Conservation (phyloP, 495 filamentous ascomycete genomes). For the Glonium stellatum region DNA sequence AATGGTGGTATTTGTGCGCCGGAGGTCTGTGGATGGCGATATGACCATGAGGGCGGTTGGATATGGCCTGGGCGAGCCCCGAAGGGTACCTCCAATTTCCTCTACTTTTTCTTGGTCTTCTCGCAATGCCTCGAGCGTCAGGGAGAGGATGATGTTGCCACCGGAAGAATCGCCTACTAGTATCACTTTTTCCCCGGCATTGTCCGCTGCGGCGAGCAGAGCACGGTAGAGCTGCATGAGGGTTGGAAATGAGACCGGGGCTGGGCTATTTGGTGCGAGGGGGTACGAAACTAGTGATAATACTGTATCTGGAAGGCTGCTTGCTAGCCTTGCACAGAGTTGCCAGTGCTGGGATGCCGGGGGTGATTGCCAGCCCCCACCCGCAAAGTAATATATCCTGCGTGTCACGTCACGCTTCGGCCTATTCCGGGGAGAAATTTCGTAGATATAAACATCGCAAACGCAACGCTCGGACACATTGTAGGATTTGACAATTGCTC, state of each 20-base stretch:
- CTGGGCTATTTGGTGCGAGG: conserved; percentile 32
- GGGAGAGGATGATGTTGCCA: conserved; percentile 33
- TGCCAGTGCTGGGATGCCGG: conserved; percentile 36
- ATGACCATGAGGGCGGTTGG: conserved; percentile 33
- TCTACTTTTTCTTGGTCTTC: not conserved
- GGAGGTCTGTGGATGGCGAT: conserved; percentile 37
- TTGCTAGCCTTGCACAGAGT: conserved; percentile 29
- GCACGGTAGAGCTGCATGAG: conserved; percentile 26
- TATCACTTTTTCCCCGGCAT: conserved; percentile 25
- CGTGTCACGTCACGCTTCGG: conserved; percentile 9
- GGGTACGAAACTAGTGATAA: conserved; percentile 31
- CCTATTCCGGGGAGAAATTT: conserved; percentile 20
- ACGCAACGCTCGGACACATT: conserved; percentile 28
- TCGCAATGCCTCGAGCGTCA: conserved; percentile 32
- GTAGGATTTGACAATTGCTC: conserved; percentile 14
- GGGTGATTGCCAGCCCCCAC: conserved; percentile 36
- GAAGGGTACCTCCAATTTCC: not conserved
- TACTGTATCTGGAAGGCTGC: conserved; percentile 17
- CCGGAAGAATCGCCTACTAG: conserved; percentile 33
- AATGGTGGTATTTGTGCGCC: conserved; percentile 37
- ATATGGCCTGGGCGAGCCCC: conserved; percentile 1
- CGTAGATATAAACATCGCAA: conserved; percentile 32
- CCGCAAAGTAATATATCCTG: conserved; percentile 37
- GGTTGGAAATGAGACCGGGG: conserved; percentile 25
- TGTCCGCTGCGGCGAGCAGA: conserved; percentile 17